These are phyloP conservation scores for Brassica juncea DNA, from an alignment of 345 rosid species.

Conservation along the genomic window DNA sequence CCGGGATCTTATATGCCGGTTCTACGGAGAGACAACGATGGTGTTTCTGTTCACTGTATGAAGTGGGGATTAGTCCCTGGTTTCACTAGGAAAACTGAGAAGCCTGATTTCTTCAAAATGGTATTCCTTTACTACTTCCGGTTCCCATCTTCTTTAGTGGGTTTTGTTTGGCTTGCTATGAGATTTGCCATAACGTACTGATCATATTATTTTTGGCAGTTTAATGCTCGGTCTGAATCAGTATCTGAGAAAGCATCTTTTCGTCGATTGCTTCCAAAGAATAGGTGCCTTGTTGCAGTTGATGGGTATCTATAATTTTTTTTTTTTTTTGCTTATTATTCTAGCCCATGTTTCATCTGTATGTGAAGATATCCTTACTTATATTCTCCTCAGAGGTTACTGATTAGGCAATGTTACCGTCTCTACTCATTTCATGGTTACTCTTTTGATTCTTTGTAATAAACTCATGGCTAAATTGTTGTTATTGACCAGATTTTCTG, in stretches of 20 bases:
- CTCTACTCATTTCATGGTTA: neutral
- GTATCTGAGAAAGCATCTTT: constrained; percentile 81
- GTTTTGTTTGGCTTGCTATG: neutral
- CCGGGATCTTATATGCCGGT: constrained; percentile 78
- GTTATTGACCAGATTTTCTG: neutral
- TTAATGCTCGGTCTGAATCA: constrained; percentile 93
- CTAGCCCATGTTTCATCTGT: neutral
- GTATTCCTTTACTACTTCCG: constrained; percentile 36
- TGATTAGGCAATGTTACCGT: neutral
- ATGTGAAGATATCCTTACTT: neutral
- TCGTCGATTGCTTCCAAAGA: constrained; percentile 80
- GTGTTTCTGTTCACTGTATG: constrained; percentile 72
- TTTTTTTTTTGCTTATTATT: neutral
- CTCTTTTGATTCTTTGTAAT: constrained; percentile 7
- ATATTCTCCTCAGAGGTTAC: neutral
- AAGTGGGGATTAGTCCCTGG: constrained; percentile 88
- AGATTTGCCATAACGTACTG: neutral
- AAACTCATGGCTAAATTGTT: neutral
- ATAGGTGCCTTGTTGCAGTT: constrained; percentile 71
- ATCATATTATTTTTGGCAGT: constrained; percentile 45
- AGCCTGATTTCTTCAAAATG: constrained; percentile 86
- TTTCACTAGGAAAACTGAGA: constrained; percentile 75
- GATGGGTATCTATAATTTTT: constrained; percentile 65
- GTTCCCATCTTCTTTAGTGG: neutral
- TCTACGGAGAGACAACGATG: constrained; percentile 57